Base-by-base conservation (phyloP, 192 early-diverging fungal species). In the Umbelopsis sp. region DNA sequence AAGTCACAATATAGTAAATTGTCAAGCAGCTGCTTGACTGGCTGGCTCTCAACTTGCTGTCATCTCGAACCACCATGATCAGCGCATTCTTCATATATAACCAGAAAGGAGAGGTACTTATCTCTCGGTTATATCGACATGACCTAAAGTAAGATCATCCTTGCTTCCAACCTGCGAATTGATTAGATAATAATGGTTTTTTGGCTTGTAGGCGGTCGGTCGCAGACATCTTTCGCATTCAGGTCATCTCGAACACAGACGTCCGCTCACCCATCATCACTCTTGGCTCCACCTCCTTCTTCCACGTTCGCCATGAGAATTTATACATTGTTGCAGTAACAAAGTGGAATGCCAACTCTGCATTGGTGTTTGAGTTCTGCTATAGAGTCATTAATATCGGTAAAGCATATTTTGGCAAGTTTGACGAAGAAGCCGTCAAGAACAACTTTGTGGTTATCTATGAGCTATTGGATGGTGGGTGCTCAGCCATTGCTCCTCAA, bases 31-130 rank as follows among this genome's bases (percentile, higher is more conserved):
- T 54, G 3, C 26, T 32, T 2, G 56, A 14, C 17, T n/a, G 16
- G 29, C 56, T 32, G 29, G 10, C 12, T 34, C 34, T 31, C 29
- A 62, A 62, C 16, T 49, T 49, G 25, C 26, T 14, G 29, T 62
- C 56, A 62, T 62, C 52, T 54, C 52, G 52, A 54, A 44, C n/a
- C 47, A 2, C 21, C 29, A 99, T 98, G 96, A 90, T 99, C 56
- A 94, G 92, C 78, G 95, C 90, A 21, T 88, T 99, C 72, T 96
- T 99, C 78, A 94, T 99, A 52, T 96, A 97, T 84, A 99, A 97
- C 86, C 95, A 93, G 75, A 99, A 99, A 81, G 96, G 97, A 59
- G 96, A 99, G 79, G 96, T 98, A 20, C 91, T 99, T 36, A 97
- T 99, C 68, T 96, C 95, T 29, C 88, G 97, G 59, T 82, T 97